Conservation (phyloP, 1,284 basidiomycete species). For the Cryptococcus sp. region DNA sequence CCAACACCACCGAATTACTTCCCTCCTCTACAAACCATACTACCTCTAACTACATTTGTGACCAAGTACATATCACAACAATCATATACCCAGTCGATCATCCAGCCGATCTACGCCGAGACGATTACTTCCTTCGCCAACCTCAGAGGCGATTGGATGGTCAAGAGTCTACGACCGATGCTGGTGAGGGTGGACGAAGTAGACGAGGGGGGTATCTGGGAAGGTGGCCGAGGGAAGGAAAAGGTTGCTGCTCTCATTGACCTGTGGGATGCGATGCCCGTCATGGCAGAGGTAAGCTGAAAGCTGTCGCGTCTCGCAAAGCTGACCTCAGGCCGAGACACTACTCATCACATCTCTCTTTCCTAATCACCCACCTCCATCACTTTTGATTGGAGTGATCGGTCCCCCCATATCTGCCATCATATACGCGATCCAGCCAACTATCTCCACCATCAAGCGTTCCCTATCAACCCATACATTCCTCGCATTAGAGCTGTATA, state of each 20-base stretch:
- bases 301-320: not conserved
- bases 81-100: constrained; percentile 24
- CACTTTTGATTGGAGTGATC: constrained; percentile 28
- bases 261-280: constrained; percentile 35
- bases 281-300: constrained; percentile 34
- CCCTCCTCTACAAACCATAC: constrained; percentile 22
- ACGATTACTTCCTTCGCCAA: constrained; percentile 20
- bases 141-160: constrained; percentile 35
- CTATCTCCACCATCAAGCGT: constrained; percentile 36
- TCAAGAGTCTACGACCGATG: constrained; percentile 18
- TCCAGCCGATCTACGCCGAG: constrained; percentile 26
- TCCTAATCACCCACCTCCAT: constrained; percentile 27
- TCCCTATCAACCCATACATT: constrained; percentile 36
- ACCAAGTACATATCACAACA: constrained; percentile 7
- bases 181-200: constrained; percentile 31
- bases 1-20: constrained; percentile 35
- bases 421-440: constrained; percentile 24
- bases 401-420: constrained; percentile 17
- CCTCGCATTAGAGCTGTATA: constrained; percentile 41
- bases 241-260: constrained; percentile 30
- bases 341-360: constrained; percentile 36
- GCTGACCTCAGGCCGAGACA: constrained; percentile 35
- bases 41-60: constrained; percentile 15
- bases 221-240: constrained; percentile 24
- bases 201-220: constrained; percentile 34